Evolutionary conservation across 2,329 filamentous ascomycete species (phyloP).

Genomic region (Ophiostoma tasmaniense): DNA sequence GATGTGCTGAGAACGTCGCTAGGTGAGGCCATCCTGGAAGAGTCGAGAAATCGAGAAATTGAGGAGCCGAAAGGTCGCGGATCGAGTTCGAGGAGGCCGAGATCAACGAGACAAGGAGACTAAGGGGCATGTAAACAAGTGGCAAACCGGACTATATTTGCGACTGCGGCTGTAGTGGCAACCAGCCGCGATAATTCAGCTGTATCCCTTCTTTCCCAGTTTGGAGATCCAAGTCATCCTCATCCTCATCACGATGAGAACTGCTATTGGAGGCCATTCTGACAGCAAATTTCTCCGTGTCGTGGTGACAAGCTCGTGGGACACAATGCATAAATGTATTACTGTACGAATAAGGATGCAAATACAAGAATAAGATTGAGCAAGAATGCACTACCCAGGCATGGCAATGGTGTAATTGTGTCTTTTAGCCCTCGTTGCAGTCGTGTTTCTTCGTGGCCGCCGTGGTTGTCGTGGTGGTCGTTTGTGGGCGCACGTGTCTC

Average conservation of each 20-base stretch:
- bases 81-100: neutral
- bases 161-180: neutral
- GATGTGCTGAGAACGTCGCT: neutral
- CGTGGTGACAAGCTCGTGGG: neutral
- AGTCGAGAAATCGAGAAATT: too few species aligned
- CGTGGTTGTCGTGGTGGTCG: neutral
- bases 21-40: too few species aligned
- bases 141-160: neutral
- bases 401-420: neutral
- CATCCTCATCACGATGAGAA: neutral
- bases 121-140: neutral
- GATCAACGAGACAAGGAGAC: neutral
- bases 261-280: neutral
- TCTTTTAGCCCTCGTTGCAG: neutral
- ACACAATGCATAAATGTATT: neutral
- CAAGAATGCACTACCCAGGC: neutral
- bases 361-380: neutral
- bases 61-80: neutral
- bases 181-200: neutral
- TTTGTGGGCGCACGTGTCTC: constrained; percentile 1
- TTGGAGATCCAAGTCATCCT: neutral
- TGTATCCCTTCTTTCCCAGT: neutral
- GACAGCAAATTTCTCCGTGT: neutral
- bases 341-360: neutral
- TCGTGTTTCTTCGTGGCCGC: neutral